These are phyloP conservation scores for Pleurozium schreberi DNA, from an alignment of 225 moss, liverwort and hornwort genomes.

Conservation along the genomic window DNA sequence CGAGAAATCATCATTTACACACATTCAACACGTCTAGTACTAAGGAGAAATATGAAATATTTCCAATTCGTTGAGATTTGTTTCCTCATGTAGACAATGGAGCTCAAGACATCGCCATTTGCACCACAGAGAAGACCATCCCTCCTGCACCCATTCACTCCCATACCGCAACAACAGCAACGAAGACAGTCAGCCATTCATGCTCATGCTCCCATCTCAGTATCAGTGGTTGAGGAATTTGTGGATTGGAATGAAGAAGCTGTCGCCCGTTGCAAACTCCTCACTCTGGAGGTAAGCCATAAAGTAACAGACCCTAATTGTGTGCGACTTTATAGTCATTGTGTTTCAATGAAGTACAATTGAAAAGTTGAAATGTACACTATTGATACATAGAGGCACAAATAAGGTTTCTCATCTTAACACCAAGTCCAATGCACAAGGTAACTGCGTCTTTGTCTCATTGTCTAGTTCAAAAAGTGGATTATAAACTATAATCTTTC, in stretches of 20 bases:
- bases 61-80: not conserved
- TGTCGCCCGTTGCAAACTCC: slow-evolving; percentile 63
- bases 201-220: slow-evolving; percentile 37
- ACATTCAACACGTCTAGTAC: not conserved
- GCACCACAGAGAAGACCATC: not conserved
- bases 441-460: not conserved
- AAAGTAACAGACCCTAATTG: not conserved
- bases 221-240: slow-evolving; percentile 68
- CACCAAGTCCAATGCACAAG: not conserved
- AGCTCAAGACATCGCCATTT: not conserved
- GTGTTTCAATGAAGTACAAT: not conserved
- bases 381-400: not conserved
- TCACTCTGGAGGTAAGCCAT: slow-evolving; percentile 56
- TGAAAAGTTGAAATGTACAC: not conserved
- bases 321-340: not conserved
- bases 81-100: not conserved
- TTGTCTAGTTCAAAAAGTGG: too few species aligned
- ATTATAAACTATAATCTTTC: too few species aligned
- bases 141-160: not conserved
- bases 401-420: not conserved
- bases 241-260: slow-evolving; percentile 90
- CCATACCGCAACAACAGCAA: not conserved
- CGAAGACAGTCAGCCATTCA: slow-evolving; percentile 11
- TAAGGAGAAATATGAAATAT: not conserved
- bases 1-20: not conserved